Base-by-base conservation (phyloP, 164 flowering plant genomes). In the Tetrastigma voinierianum region DNA sequence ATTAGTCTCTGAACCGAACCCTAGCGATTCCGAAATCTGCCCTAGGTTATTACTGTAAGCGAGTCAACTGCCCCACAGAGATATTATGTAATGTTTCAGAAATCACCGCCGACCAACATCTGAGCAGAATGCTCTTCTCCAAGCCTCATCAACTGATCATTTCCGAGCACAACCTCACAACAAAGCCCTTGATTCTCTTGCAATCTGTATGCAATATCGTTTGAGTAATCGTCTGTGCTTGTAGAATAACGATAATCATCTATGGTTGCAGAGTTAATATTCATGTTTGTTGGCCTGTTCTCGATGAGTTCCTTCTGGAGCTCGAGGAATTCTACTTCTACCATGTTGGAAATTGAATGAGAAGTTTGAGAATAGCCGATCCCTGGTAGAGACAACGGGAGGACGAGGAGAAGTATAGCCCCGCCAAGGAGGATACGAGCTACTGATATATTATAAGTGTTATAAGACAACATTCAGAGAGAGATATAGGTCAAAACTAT, bases 21-120 rank as follows among this genome's bases (percentile, higher is more conserved):
- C 81, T 10, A 78, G 76, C 10, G 81, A 78, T n/a, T 78, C 76
- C 25, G 74, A 57, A 58, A 78, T 72, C 70, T 78, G 81, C 9
- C 82, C 82, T 1, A 78, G 59, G 59, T 75, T 78, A 53, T 78
- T 78, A 60, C 79, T 78, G 45, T 78, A 78, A 4, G 73, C 82
- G 16, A 78, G 40, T n/a, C 79, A 77, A 10, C 75, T 11, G 77
- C 79, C 6, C 79, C 78, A 58, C 82, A 78, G n/a, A 78, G 72
- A 47, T 78, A 78, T 0, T 4, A 64, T 2, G 24, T 59, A 78
- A 20, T 78, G 75, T 1, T 72, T 79, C 82, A 78, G 54, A 78
- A 78, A 40, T 78, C 17, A 61, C 17, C 72, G 0, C 68, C 25
- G 16, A 75, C 56, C 0, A 75, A 66, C 62, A 51, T 4, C 15